Evolutionary conservation across 345 rosid species (phyloP), one percentile per base, ranked within the genome.

Genomic region (Psidium guajava): DNA sequence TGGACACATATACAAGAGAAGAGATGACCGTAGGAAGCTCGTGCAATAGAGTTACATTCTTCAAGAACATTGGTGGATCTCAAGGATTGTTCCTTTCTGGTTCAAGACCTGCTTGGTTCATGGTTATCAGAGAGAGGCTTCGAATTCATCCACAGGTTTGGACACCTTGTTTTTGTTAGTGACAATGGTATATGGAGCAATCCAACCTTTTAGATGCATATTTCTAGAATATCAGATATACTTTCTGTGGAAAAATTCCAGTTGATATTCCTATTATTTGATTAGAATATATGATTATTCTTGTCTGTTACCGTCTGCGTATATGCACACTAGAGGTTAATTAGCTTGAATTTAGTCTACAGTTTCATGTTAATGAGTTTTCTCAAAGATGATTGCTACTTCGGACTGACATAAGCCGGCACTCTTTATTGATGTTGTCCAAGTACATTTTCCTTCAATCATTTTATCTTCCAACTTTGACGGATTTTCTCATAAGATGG

Each of bases 101-200:
- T 82, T 94, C 94, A 86, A 94, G 98, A 88, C 99, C 99, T 4
- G 92, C 94, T 86, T 97, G 99, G 99, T 95, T 96, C 90, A 97
- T 97, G 99, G 90, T 95, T 75, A 92, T 96, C 86, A 95, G 99
- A 88, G 99, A 95, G 85, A 90, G 99, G 85, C 92, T 96, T 81
- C 93, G 99, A 83, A 88, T 96, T 91, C 99, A 97, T 91, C 95
- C 99, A 86, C 99, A 97, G 99, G 99, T 96, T 84, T 87, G 90
- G 47, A 69, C 24, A 69, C 47, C 42, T 69, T 69, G 80, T 69
- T 36, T 69, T 69, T 36, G 47, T 86, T 36, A 36, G 47, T 87
- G 84, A 61, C 6, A 25, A 49, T 84, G n/a, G 84, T 50, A 56
- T 83, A 56, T 53, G 25, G 51, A 83, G 55, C 49, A 54, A 55